Evolutionary conservation across 2,329 filamentous ascomycete genomes (phyloP).

Genomic region (Aspergillus transmontanensis): DNA sequence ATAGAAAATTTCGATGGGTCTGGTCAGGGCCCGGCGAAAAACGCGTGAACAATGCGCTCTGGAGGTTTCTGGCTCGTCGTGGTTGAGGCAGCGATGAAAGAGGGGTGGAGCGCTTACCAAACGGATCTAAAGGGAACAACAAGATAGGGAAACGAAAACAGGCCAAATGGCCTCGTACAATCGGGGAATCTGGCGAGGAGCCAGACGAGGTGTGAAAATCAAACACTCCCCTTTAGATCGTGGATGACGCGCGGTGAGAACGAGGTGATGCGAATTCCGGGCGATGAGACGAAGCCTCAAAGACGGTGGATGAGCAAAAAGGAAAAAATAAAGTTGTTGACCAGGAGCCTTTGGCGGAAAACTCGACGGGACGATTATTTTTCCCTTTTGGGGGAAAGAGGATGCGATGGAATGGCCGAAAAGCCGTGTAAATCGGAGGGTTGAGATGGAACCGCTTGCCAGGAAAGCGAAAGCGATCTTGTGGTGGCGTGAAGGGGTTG

Average conservation of each 20-base stretch:
- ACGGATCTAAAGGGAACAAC: conserved; percentile 30
- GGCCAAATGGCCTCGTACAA: conserved; percentile 33
- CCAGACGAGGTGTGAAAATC: conserved; percentile 26
- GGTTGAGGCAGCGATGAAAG: conserved; percentile 14
- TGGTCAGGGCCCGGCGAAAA: conserved; percentile 2
- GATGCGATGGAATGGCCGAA: neutral
- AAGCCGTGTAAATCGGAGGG: neutral
- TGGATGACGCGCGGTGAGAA: conserved; percentile 21
- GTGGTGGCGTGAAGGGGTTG: conserved; percentile 13
- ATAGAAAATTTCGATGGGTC: conserved; percentile 11
- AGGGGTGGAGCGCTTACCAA: conserved; percentile 30
- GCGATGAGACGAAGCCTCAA: conserved; percentile 7
- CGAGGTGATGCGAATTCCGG: conserved; percentile 21
- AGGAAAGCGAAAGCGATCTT: neutral
- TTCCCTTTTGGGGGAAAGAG: neutral
- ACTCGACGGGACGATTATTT: neutral
- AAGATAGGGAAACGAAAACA: conserved; percentile 24
- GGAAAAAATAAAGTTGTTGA: neutral
- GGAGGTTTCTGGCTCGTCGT: conserved; percentile 15
- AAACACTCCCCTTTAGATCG: conserved; percentile 21
- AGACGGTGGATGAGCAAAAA: neutral
- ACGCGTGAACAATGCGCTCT: conserved; percentile 25
- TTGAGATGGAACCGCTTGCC: neutral
- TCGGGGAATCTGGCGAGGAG: conserved; percentile 29
- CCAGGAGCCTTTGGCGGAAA: neutral